phyloP scores from a whole-genome alignment of 345 rosid genomes.

The Lepidium africanum region DNA sequence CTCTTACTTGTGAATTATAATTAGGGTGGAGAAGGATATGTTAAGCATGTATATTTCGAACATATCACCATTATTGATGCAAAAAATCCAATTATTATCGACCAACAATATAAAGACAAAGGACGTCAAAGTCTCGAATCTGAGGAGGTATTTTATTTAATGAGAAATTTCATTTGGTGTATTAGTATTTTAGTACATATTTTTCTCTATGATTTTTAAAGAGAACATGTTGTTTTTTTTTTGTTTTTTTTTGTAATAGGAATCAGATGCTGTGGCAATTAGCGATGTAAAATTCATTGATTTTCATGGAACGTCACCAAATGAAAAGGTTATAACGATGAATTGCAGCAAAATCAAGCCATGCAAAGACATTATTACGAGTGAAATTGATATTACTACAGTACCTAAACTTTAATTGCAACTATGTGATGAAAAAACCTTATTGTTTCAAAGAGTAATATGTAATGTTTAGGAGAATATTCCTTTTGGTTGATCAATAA shows the following conservation, averaged over 20 bases:
- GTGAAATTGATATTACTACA: not conserved
- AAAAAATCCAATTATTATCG: constrained; percentile 9
- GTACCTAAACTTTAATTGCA: not conserved
- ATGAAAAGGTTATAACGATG: not conserved
- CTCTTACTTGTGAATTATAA: not conserved
- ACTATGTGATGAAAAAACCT: not conserved
- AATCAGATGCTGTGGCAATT: not conserved
- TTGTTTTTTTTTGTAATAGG: not conserved
- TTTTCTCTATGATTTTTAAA: not conserved
- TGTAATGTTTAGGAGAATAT: not conserved
- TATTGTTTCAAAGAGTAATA: not conserved
- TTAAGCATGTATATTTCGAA: not conserved
- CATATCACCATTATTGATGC: constrained; percentile 6
- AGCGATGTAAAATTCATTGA: not conserved
- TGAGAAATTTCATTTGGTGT: no score
- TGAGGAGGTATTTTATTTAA: not conserved
- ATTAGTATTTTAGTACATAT: not conserved
- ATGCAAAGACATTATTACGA: not conserved
- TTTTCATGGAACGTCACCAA: not conserved
- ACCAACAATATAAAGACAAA: constrained; percentile 2
- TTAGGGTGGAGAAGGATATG: constrained; percentile 16
- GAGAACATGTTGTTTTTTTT: not conserved
- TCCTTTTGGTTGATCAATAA: no score
- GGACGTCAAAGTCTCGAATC: not conserved
- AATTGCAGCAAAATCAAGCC: not conserved